phyloP scores from a whole-genome alignment of 371 early-diverging fungal species.

The Mortierella sp. region DNA sequence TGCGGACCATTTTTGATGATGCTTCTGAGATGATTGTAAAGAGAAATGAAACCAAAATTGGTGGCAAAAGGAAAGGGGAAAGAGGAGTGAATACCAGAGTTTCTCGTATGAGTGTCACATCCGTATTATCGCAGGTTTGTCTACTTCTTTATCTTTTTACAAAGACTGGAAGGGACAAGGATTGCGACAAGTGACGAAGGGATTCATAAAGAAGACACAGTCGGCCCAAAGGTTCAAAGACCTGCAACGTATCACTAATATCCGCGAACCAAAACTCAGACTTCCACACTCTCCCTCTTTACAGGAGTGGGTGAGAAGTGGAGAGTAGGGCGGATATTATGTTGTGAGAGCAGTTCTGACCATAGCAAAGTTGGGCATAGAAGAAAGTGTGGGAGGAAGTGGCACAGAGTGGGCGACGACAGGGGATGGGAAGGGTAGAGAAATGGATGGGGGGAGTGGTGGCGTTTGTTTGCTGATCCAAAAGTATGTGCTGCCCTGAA shows the following conservation, averaged over 20 bases:
- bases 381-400: conserved; percentile 13
- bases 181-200: conserved; percentile 2
- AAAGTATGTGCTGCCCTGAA: not conserved
- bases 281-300: not conserved
- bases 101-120: conserved; percentile 58
- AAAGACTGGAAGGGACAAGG: not conserved
- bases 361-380: conserved; percentile 29
- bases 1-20: conserved; percentile 82
- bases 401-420: conserved; percentile 31
- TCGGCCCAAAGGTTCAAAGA: conserved; percentile 41
- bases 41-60: not conserved
- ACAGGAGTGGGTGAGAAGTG: not conserved
- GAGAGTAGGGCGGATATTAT: not conserved
- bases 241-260: conserved; percentile 50
- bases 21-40: conserved; percentile 24
- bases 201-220: conserved; percentile 58
- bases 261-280: not conserved
- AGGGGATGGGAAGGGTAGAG: too few species aligned
- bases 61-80: conserved; percentile 3
- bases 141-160: not conserved
- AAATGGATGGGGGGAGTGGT: not conserved
- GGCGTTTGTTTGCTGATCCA: not conserved
- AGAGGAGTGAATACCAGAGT: conserved; percentile 21
- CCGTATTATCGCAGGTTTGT: conserved; percentile 1
- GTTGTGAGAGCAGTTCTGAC: conserved; percentile 56